Conservation (phyloP, 208 protist species). For the Trypanosoma boissoni region DNA sequence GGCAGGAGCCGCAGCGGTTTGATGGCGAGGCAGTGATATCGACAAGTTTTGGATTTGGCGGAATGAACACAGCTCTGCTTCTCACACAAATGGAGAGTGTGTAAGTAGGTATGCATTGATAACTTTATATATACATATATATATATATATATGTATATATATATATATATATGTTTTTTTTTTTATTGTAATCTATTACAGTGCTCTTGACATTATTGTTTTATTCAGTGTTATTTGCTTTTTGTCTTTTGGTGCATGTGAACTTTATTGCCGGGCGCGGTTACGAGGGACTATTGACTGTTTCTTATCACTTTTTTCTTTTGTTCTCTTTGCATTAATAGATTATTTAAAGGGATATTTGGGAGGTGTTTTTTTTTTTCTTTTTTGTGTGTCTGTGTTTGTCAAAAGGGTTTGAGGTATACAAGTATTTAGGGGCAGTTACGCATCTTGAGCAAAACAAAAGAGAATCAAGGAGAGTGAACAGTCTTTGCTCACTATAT, state of each 20-base stretch:
- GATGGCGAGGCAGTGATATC: conserved; percentile 73
- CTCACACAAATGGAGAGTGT: conserved; percentile 50
- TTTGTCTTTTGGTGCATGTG: no score
- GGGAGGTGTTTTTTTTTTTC: not conserved
- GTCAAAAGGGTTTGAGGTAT: not conserved
- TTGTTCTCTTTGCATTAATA: not conserved
- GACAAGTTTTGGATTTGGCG: conserved; percentile 97
- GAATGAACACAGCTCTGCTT: conserved; percentile 91
- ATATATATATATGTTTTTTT: conserved; percentile 13
- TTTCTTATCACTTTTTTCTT: conserved; percentile 15
- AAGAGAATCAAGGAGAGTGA: no score
- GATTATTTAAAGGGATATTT: not conserved
- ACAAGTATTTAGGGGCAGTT: not conserved
- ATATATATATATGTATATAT: conserved; percentile 8
- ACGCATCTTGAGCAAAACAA: not conserved
- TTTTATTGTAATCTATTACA: no score
- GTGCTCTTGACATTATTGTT: no score
- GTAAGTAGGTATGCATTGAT: no score
- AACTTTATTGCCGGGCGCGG: no score
- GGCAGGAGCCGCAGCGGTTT: conserved; percentile 16
- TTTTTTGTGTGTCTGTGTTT: no score
- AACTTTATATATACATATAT: conserved; percentile 3
- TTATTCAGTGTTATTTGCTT: no score
- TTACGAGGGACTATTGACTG: not conserved
- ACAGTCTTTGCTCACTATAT: no score